Evolutionary conservation across 345 rosid species (phyloP), one percentile per base, ranked within the genome.

Genomic region (Firmiana major): DNA sequence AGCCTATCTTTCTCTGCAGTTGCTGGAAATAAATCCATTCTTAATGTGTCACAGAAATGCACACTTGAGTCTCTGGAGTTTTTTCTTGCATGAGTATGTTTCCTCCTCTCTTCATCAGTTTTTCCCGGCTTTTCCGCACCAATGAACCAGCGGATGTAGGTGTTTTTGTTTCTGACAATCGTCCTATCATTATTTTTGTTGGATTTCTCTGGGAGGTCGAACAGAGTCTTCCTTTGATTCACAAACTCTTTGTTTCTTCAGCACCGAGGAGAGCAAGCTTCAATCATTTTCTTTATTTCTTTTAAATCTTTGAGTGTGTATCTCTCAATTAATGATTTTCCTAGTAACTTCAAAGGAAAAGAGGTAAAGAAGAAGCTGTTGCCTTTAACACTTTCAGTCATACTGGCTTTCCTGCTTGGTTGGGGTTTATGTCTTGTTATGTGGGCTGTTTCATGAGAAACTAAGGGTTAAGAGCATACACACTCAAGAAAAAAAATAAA

Each of bases 1-100:
- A 74, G 67, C 79, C 79, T 80, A 82, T 77, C 45, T 78, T 77
- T 73, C 74, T 62, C n/a, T 69, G 64, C 54, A 46, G 5, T 58
- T 65, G 13, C 49, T 55, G 71, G 67, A 43, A 71, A 36, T 17
- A 15, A 66, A 73, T 55, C 78, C 80, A 74, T 53, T 74, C 80
- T 63, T 58, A 77, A 26, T 28, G 40, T 42, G 76, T 54, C 65
- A 12, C 46, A 58, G 73, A 69, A 70, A 53, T 76, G 54, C 51
- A 78, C 59, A 75, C 54, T 11, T 26, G 36, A 70, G 45, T 24
- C 10, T 79, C 16, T 34, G 34, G 19, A 59, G 49, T 62, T 71
- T 62, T 71, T 3, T 77, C 72, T 67, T 75, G 79, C 76, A 36
- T 22, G 82, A 63, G 59, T 45, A 48, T 8, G 46, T 70, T 57